Conservation (phyloP, 73 alveolate species). For the Paramecium pentaurelia region DNA sequence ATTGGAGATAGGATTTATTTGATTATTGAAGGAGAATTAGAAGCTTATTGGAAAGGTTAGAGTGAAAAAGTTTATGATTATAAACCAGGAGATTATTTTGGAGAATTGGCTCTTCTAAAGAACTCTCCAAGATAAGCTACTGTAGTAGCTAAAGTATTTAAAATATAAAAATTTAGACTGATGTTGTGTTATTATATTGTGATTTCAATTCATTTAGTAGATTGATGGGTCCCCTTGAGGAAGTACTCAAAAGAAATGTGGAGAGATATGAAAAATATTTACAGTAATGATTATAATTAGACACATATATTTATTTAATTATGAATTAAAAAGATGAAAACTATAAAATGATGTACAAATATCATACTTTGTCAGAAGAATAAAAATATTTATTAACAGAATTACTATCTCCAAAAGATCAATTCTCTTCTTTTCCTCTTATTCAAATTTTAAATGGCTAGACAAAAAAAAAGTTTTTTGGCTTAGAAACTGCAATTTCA, state of each 20-base stretch:
- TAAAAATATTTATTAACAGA: neutral
- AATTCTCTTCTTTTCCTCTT: neutral
- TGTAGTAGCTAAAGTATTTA: constrained; percentile 72
- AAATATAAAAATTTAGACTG: constrained; percentile 40
- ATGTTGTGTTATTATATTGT: constrained; percentile 56
- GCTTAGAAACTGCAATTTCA: neutral
- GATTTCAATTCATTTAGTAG: constrained; percentile 74
- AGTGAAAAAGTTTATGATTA: constrained; percentile 84
- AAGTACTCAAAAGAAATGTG: constrained; percentile 33
- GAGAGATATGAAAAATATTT: constrained; percentile 19
- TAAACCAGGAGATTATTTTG: constrained; percentile 88
- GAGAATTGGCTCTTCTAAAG: constrained; percentile 91
- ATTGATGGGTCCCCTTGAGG: constrained; percentile 74
- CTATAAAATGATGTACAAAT: neutral
- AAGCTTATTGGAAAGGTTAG: constrained; percentile 65
- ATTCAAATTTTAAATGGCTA: neutral
- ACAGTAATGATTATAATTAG: neutral
- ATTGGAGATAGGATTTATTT: constrained; percentile 73
- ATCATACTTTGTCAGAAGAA: neutral
- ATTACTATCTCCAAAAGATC: neutral
- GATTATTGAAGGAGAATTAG: constrained; percentile 77
- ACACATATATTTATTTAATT: neutral
- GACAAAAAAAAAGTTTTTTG: neutral
- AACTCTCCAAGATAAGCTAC: constrained; percentile 94
- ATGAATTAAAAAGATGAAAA: neutral